These are phyloP conservation scores for Agroathelia rolfsii DNA, from an alignment of 1,284 basidiomycete species.

Conservation along the genomic window DNA sequence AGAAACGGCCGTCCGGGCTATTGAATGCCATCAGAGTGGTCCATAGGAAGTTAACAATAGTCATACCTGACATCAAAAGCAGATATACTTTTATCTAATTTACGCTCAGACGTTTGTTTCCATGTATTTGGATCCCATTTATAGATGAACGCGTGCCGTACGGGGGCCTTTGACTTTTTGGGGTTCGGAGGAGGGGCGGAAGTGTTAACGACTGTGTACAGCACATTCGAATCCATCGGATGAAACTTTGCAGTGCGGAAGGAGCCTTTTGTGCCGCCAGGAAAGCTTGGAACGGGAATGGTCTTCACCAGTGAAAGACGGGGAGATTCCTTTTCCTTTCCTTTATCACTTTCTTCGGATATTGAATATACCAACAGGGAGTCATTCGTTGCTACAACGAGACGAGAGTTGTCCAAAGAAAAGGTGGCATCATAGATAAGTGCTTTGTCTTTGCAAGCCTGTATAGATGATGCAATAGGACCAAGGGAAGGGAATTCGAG, in stretches of 20 bases:
- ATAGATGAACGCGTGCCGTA: slow-evolving; percentile 49
- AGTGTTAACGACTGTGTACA: slow-evolving; percentile 75
- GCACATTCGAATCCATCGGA: slow-evolving; percentile 36
- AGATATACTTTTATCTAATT: slow-evolving; percentile 66
- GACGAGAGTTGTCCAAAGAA: slow-evolving; percentile 34
- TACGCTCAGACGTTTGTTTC: slow-evolving; percentile 30
- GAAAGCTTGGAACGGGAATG: slow-evolving; percentile 42
- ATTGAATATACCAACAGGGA: slow-evolving; percentile 50
- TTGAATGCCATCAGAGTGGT: slow-evolving; percentile 6
- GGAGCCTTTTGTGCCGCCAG: slow-evolving; percentile 37
- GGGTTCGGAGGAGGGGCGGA: slow-evolving; percentile 44
- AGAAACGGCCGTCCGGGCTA: slow-evolving; percentile 71
- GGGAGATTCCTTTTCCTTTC: slow-evolving; percentile 29
- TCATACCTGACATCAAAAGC: slow-evolving; percentile 77
- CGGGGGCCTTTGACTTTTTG: slow-evolving; percentile 40
- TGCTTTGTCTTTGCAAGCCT: slow-evolving; percentile 49
- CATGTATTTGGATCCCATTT: slow-evolving; percentile 57
- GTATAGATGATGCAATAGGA: slow-evolving; percentile 35
- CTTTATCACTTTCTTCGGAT: slow-evolving; percentile 32
- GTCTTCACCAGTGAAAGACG: slow-evolving; percentile 38
- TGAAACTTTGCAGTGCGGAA: slow-evolving; percentile 74
- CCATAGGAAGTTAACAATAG: slow-evolving; percentile 4
- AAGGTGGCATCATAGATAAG: slow-evolving; percentile 73
- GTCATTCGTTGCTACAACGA: slow-evolving; percentile 55
- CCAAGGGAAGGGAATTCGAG: slow-evolving; percentile 58